Evolutionary conservation across 139 green algal species (phyloP).

Genomic region (Eudorina sp.): DNA sequence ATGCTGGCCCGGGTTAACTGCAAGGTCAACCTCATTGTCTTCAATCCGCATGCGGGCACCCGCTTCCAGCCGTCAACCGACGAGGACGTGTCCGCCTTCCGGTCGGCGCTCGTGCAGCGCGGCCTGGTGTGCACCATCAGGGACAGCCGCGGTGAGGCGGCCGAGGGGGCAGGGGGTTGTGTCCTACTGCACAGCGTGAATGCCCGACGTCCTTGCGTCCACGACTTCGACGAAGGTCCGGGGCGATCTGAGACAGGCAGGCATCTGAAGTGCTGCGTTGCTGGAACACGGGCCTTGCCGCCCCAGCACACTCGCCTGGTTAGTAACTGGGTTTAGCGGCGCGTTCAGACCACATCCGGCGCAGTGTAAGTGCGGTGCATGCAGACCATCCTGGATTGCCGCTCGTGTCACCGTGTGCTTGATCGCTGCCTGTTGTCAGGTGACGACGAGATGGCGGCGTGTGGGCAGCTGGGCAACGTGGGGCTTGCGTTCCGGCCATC

Average conservation of each 20-base stretch:
- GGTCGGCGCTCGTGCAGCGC: constrained; percentile 61
- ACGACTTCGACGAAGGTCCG: too few relatives aligned
- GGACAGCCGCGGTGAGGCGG: constrained; percentile 73
- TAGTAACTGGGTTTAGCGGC: too few relatives aligned
- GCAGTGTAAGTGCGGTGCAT: too few relatives aligned
- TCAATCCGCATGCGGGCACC: constrained; percentile 82
- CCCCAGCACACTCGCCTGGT: too few relatives aligned
- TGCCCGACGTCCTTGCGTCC: too few relatives aligned
- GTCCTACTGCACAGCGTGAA: too few relatives aligned
- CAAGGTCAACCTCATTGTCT: constrained; percentile 81
- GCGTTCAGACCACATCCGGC: too few relatives aligned
- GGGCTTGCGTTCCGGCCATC: constrained; percentile 7
- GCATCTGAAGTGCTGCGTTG: too few relatives aligned
- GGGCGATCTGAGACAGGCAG: too few relatives aligned
- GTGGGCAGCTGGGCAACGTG: constrained; percentile 84
- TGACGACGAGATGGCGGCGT: constrained; percentile 90
- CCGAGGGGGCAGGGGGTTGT: background rate
- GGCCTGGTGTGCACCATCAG: constrained; percentile 85
- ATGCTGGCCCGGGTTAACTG: constrained; percentile 36
- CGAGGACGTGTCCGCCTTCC: constrained; percentile 76
- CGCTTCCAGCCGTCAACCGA: constrained; percentile 61
- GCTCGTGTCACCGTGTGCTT: too few relatives aligned
- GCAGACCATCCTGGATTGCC: too few relatives aligned
- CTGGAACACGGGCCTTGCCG: too few relatives aligned
- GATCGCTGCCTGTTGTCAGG: constrained; percentile 63